Evolutionary conservation across 371 early-diverging fungal genomes (phyloP).

Genomic region (Mucor saturninus): DNA sequence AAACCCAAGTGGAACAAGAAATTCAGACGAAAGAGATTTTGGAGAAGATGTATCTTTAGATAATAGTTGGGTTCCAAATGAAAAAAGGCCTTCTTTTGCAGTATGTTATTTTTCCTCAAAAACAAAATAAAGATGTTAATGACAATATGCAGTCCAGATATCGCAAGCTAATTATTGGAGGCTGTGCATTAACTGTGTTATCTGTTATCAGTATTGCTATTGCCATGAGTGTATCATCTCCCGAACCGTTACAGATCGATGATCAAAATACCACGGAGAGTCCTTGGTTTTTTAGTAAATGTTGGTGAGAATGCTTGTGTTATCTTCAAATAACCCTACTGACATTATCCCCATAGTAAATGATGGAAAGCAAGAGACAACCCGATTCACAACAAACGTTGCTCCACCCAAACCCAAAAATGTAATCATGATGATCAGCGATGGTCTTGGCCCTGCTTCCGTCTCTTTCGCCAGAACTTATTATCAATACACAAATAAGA

Average conservation of each 20-base stretch:
- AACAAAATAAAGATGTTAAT: no score
- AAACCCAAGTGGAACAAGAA: neutral
- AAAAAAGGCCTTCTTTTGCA: slow-evolving; percentile 15
- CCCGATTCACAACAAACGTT: slow-evolving; percentile 1
- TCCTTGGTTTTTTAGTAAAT: slow-evolving; percentile 5
- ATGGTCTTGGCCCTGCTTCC: slow-evolving; percentile 95
- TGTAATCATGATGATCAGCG: slow-evolving; percentile 93
- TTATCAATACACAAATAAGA: slow-evolving; percentile 60
- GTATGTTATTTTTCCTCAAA: slow-evolving; percentile 6
- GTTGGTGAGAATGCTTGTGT: neutral
- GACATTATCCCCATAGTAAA: neutral
- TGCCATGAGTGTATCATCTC: neutral
- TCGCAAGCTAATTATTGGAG: slow-evolving; percentile 16
- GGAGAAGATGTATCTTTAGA: slow-evolving; percentile 17
- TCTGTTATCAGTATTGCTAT: slow-evolving; percentile 15
- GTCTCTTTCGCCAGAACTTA: slow-evolving; percentile 88
- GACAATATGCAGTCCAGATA: slow-evolving; percentile 13
- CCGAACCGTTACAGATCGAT: neutral
- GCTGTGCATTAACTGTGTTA: slow-evolving; percentile 7
- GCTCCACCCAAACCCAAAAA: slow-evolving; percentile 48
- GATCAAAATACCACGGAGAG: neutral
- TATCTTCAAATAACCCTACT: neutral
- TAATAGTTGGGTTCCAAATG: slow-evolving; percentile 20
- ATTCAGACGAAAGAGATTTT: slow-evolving; percentile 9
- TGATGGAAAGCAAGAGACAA: neutral